These are phyloP conservation scores for Ilex aquifolium DNA, from an alignment of 257 asterid species.

Conservation along the genomic window DNA sequence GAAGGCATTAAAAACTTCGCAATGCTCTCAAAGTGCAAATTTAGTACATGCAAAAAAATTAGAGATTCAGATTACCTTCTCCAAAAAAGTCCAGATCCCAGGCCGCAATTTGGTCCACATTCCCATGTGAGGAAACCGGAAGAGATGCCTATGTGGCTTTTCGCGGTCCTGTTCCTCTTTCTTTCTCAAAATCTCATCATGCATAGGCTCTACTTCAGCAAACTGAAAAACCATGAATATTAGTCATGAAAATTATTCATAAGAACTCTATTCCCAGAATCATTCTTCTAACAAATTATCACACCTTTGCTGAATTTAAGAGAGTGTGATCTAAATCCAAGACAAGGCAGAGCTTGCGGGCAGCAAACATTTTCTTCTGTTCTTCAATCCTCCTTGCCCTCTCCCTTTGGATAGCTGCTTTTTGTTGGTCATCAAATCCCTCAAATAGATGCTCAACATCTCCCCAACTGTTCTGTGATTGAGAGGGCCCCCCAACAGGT, in stretches of 20 bases:
- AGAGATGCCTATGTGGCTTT: constrained; percentile 72
- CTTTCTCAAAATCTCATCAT: constrained; percentile 86
- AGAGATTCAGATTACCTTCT: constrained; percentile 45
- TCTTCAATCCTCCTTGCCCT: constrained; percentile 91
- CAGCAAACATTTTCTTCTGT: constrained; percentile 85
- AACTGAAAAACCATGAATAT: constrained; percentile 49
- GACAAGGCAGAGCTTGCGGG: constrained; percentile 85
- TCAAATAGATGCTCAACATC: constrained; percentile 86
- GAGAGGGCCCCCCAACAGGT: constrained; percentile 44
- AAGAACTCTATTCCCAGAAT: not conserved
- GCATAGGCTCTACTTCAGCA: constrained; percentile 73
- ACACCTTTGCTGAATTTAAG: constrained; percentile 92
- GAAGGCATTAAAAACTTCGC: not conserved
- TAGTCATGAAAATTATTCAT: not conserved
- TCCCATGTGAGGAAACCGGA: constrained; percentile 92
- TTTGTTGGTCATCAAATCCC: constrained; percentile 80
- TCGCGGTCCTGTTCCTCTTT: constrained; percentile 94
- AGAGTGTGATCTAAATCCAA: constrained; percentile 98
- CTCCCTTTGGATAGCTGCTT: constrained; percentile 87
- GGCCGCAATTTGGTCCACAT: constrained; percentile 99
- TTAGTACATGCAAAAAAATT: not conserved
- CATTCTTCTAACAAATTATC: constrained; percentile 8
- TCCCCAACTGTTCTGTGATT: constrained; percentile 69
- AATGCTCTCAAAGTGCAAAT: not conserved
- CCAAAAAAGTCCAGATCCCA: constrained; percentile 97